Conservation (phyloP, 805 yeast genomes). For the Barnettozyma sucrosica region DNA sequence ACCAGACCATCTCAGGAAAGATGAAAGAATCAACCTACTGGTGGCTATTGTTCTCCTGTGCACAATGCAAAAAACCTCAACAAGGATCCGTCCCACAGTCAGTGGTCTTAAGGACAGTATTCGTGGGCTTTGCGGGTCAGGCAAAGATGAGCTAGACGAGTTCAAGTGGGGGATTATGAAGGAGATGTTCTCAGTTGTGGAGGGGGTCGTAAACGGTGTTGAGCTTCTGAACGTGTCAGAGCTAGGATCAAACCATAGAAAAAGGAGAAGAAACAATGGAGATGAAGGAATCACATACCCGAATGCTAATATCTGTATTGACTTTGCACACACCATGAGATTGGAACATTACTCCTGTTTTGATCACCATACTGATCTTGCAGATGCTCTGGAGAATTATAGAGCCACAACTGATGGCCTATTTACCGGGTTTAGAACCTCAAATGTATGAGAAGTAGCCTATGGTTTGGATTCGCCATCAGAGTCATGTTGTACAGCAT, state of each 20-base stretch:
- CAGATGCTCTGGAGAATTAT: neutral
- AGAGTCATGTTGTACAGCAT: conserved; percentile 25
- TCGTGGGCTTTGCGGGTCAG: neutral
- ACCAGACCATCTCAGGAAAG: conserved; percentile 66
- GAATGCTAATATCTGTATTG: neutral
- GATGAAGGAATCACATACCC: neutral
- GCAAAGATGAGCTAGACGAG: neutral
- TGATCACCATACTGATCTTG: neutral
- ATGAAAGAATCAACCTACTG: conserved; percentile 48
- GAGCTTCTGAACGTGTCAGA: neutral
- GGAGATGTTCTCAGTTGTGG: neutral
- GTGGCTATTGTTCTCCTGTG: conserved; percentile 29
- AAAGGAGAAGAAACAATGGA: neutral
- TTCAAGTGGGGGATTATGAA: neutral
- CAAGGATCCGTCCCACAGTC: neutral
- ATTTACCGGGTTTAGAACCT: neutral
- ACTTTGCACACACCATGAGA: neutral
- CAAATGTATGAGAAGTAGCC: neutral
- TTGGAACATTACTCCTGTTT: neutral
- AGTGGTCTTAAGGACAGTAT: neutral
- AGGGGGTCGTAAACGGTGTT: neutral
- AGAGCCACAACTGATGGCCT: neutral
- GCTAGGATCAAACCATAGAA: neutral
- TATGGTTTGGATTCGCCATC: neutral
- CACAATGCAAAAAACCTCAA: neutral